A percentile compares a stretch with the other conserved stretches of the same genome.
These are phyloP conservation scores for Ganoderma leucocontextum DNA, from an alignment of 1,284 basidiomycete species.

Conservation along the genomic window DNA sequence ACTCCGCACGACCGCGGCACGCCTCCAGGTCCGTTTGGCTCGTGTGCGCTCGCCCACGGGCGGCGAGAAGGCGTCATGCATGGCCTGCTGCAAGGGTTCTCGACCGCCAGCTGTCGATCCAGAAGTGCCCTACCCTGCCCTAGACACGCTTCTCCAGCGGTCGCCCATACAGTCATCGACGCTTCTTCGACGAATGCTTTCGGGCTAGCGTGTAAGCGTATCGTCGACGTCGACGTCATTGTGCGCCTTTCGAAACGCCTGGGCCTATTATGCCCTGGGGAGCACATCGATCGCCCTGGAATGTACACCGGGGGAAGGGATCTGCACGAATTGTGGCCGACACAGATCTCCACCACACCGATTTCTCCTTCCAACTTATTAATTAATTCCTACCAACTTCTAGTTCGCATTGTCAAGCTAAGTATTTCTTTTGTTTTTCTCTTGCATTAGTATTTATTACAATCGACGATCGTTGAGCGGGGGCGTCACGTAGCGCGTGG, in stretches of 20 bases:
- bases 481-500: constrained; percentile 4
- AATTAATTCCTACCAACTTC: not conserved
- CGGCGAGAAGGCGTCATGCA: constrained; percentile 15
- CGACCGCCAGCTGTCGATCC: constrained; percentile 16
- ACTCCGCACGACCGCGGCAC: not conserved
- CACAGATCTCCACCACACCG: not conserved
- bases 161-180: not conserved
- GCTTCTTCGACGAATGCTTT: not conserved
- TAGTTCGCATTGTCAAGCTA: not conserved
- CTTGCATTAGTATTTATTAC: not conserved
- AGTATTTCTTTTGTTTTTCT: not conserved
- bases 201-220: constrained; percentile 3
- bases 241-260: constrained; percentile 2
- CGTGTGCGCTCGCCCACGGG: constrained; percentile 13
- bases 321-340: not conserved
- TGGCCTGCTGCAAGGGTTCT: constrained; percentile 15
- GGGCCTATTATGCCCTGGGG: too few relatives aligned
- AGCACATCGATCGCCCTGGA: constrained; percentile 8
- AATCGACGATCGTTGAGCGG: not conserved
- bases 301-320: not conserved
- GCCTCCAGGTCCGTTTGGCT: constrained; percentile 5
- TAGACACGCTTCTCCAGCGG: constrained; percentile 13
- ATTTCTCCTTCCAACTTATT: constrained; percentile 5
- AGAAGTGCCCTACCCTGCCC: constrained; percentile 15
- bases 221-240: constrained; percentile 27